phyloP scores from a whole-genome alignment of 345 rosid genomes.

The Theobroma cacao region DNA sequence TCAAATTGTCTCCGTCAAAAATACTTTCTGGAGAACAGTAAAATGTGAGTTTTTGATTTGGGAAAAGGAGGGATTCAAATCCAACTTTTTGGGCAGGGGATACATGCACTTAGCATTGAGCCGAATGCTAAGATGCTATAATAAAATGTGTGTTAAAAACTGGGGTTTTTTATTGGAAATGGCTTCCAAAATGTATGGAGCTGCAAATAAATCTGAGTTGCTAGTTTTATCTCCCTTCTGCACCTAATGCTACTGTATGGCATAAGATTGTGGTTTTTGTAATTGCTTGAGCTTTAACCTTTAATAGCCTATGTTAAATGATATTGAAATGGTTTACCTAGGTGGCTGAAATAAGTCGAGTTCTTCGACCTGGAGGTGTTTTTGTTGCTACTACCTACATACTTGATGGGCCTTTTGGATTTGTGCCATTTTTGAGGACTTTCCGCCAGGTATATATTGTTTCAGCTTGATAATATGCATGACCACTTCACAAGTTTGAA shows the following conservation, averaged over 20 bases:
- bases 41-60: no score
- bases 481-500: background rate
- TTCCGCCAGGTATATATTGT: slow-evolving; percentile 48
- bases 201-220: background rate
- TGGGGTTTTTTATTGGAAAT: no score
- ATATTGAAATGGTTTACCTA: slow-evolving; percentile 18
- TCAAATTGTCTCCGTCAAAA: background rate
- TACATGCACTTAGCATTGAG: no score
- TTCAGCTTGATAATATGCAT: slow-evolving; percentile 14
- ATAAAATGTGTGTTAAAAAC: no score
- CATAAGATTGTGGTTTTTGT: no score
- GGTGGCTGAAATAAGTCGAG: slow-evolving; percentile 92
- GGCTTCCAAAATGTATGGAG: background rate
- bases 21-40: background rate
- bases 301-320: background rate
- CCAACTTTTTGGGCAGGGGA: no score
- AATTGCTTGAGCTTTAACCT: background rate
- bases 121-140: no score
- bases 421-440: slow-evolving; percentile 48
- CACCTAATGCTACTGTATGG: background rate
- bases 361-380: slow-evolving; percentile 81
- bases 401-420: slow-evolving; percentile 54
- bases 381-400: slow-evolving; percentile 75
- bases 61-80: no score
- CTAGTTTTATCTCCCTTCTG: background rate